A percentile compares a stretch with the other conserved stretches of the same genome.
These are phyloP conservation scores for Gnomoniopsis sp. DNA, from an alignment of 2,329 filamentous ascomycete genomes.

Conservation along the genomic window DNA sequence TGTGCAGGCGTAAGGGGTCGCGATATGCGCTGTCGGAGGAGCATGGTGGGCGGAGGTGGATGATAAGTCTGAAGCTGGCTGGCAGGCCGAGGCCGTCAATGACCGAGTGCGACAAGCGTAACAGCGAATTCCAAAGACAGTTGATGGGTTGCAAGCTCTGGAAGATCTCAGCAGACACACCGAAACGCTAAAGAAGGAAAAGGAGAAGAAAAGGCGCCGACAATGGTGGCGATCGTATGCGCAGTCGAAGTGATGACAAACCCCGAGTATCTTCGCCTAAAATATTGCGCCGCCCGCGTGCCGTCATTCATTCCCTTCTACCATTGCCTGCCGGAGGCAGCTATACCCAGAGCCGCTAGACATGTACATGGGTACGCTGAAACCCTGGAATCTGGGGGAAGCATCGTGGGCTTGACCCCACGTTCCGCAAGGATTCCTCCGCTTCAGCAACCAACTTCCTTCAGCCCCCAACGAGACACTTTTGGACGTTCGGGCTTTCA, in stretches of 20 bases:
- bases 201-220: not conserved
- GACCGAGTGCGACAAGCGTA: not conserved
- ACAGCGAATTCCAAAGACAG: not conserved
- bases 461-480: too few relatives aligned
- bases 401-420: too few relatives aligned
- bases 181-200: not conserved
- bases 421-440: too few relatives aligned
- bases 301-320: conserved; percentile 10
- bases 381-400: not conserved
- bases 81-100: not conserved
- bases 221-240: conserved; percentile 10
- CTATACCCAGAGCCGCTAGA: not conserved
- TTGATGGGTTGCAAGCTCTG: not conserved
- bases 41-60: conserved; percentile 11
- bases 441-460: too few relatives aligned
- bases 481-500: too few relatives aligned
- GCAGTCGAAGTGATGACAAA: conserved; percentile 2
- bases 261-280: conserved; percentile 5
- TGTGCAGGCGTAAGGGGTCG: conserved; percentile 13
- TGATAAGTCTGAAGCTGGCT: not conserved
- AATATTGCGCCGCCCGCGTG: not conserved
- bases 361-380: not conserved
- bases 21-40: conserved; percentile 19
- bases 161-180: not conserved
- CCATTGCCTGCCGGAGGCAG: not conserved